Conservation (phyloP, 75 land plant genomes). For the Sequoia sempervirens region DNA sequence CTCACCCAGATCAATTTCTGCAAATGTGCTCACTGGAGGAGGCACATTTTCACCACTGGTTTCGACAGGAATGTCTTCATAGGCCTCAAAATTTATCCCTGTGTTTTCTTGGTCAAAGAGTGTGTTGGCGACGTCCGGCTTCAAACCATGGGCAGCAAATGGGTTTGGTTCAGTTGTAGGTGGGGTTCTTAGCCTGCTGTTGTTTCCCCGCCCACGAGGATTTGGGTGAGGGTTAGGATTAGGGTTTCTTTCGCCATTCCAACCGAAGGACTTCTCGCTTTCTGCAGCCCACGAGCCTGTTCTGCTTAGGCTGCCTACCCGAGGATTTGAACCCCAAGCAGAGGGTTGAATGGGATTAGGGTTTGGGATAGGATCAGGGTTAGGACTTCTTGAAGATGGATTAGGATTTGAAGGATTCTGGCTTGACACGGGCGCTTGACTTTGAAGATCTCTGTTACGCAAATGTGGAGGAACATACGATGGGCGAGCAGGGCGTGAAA, state of each 20-base stretch:
- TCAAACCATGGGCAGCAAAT: conserved; percentile 31
- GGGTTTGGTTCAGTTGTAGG: conserved; percentile 44
- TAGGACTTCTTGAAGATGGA: neutral
- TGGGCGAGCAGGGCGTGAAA: conserved; percentile 3
- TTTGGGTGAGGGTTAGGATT: conserved; percentile 10
- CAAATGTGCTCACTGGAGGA: conserved; percentile 67
- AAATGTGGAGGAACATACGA: conserved; percentile 87
- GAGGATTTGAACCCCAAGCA: neutral
- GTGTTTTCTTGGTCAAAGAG: conserved; percentile 36
- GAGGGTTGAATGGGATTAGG: neutral
- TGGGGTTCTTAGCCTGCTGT: conserved; percentile 16
- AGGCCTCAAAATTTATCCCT: conserved; percentile 83
- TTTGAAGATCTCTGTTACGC: conserved; percentile 33
- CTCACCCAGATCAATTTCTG: conserved; percentile 71
- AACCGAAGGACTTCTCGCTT: conserved; percentile 1
- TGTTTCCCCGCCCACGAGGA: conserved; percentile 26
- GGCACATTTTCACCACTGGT: conserved; percentile 84
- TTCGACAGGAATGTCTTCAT: conserved; percentile 89
- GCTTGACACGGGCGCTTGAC: conserved; percentile 6
- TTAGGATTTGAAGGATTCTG: conserved; percentile 5
- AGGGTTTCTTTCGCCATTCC: conserved; percentile 9
- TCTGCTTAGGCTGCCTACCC: neutral
- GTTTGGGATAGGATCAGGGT: neutral
- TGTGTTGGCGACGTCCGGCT: conserved; percentile 14
- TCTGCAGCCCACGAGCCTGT: conserved; percentile 17